Percentiles rank a stretch among this genome's conserved stretches.
Evolutionary conservation across 495 filamentous ascomycete genomes (phyloP).

Genomic region (Letharia lupina): DNA sequence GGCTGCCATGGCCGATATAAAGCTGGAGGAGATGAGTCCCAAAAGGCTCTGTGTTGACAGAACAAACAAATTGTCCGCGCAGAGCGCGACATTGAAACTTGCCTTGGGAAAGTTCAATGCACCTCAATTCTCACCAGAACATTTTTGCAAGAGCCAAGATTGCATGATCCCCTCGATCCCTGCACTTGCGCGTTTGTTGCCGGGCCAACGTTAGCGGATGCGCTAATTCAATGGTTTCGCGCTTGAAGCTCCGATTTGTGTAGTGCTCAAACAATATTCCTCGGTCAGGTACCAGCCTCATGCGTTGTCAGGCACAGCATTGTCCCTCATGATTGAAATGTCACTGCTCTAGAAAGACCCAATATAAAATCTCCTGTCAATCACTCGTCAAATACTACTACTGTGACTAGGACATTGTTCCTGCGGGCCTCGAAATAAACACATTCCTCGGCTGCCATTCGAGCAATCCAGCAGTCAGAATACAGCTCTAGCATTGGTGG

Average conservation of each 20-base stretch:
- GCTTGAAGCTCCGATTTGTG: conserved; percentile 4
- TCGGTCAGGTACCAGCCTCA: not conserved
- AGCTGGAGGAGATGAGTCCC: conserved; percentile 13
- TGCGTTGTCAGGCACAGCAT: not conserved
- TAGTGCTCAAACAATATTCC: conserved; percentile 1
- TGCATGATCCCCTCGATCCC: not conserved
- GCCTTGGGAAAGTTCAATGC: not conserved
- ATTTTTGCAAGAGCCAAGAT: too few relatives aligned
- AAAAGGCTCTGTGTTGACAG: conserved; percentile 32
- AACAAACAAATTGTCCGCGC: conserved; percentile 27
- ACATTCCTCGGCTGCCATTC: conserved; percentile 14
- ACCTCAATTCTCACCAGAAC: not conserved
- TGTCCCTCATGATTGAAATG: not conserved
- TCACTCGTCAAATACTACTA: not conserved
- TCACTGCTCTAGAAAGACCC: not conserved
- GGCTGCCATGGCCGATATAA: conserved; percentile 31
- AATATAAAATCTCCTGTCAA: not conserved
- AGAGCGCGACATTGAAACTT: conserved; percentile 12
- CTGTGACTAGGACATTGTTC: not conserved
- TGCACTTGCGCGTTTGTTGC: conserved; percentile 11
- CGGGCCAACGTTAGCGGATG: conserved; percentile 7
- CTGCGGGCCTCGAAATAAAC: conserved; percentile 7
- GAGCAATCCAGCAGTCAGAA: not conserved
- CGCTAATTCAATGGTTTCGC: not conserved
- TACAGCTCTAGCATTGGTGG: not conserved